Conservation (phyloP, 306 rosid species). For the Pyrus betulifolia region DNA sequence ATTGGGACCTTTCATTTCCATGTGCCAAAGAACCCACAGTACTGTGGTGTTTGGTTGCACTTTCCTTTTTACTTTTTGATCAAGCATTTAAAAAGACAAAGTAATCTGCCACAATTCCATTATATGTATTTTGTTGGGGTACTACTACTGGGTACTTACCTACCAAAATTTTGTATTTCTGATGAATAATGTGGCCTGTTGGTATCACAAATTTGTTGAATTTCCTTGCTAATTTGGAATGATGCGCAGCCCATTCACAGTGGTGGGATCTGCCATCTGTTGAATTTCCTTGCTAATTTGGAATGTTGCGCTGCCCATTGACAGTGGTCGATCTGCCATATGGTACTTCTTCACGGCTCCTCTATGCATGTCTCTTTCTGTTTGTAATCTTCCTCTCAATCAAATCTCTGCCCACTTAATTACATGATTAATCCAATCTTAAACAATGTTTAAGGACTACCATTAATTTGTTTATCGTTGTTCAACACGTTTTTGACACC, state of each 20-base stretch:
- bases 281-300: background rate
- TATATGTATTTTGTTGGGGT: background rate
- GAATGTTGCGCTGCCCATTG: background rate
- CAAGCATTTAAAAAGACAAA: background rate
- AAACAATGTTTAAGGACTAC: background rate
- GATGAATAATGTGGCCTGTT: background rate
- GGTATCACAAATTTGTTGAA: background rate
- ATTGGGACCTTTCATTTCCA: background rate
- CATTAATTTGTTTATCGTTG: no score
- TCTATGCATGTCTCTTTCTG: background rate
- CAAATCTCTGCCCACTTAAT: background rate
- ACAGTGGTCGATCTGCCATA: background rate
- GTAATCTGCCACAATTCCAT: background rate
- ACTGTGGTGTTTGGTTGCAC: background rate
- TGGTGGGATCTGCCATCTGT: background rate
- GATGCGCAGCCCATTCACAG: background rate
- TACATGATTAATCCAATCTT: background rate
- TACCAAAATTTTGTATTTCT: background rate
- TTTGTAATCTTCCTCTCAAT: background rate
- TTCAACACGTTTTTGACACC: background rate
- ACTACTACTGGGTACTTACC: background rate
- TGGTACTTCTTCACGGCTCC: background rate
- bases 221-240: background rate
- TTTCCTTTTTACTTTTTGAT: background rate
- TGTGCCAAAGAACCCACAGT: background rate